Base-by-base conservation (phyloP, 306 rosid species). In the Inga oerstediana region DNA sequence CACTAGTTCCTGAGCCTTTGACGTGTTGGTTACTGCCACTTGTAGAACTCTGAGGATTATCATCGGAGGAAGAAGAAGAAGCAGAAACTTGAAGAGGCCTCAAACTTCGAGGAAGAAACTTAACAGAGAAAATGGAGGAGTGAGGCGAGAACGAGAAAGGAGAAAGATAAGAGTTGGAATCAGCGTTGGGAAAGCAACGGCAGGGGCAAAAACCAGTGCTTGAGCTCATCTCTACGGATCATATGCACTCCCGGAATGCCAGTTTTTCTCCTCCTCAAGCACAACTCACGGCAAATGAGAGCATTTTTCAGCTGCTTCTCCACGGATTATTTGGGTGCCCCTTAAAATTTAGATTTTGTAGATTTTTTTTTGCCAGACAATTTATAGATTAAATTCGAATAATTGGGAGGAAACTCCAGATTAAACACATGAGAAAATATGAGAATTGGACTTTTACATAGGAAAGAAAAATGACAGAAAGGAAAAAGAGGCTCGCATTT, bases 1-100 rank as follows among this genome's bases (percentile, higher is more conserved):
- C 99, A 32, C 83, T 86, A 46, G 97, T 96, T 81, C 99, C 99
- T 0, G 98, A 91, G 24, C 91, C 93, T 84, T 87, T 92, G 37
- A 90, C 54, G 35, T 11, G 10, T 14, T 75, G 73, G 2, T 20
- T 39, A 24, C 59, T 49, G 49, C 45, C 67, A 10, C 37, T 44
- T 39, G 75, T 51, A 3, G 71, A 65, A 49, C 8, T 30, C 59
- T 1, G 35, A 11, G 73, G 59, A 8, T 65, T 64, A 41, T 41
- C 56, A 12, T 84, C 75, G 37, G 86, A 72, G 69, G 72, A 44
- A 32, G 80, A 24, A 2, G 73, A 30, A 7, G 82, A 58, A 20
- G 56, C 9, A 74, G 80, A 64, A 49, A 81, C 56, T 27, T 39
- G 80, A 3, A 62, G 56, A 62, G 84, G 66, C 19, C 43, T 51